Base-by-base conservation (phyloP, 2,329 filamentous ascomycete species). In the Diatrype stigma region DNA sequence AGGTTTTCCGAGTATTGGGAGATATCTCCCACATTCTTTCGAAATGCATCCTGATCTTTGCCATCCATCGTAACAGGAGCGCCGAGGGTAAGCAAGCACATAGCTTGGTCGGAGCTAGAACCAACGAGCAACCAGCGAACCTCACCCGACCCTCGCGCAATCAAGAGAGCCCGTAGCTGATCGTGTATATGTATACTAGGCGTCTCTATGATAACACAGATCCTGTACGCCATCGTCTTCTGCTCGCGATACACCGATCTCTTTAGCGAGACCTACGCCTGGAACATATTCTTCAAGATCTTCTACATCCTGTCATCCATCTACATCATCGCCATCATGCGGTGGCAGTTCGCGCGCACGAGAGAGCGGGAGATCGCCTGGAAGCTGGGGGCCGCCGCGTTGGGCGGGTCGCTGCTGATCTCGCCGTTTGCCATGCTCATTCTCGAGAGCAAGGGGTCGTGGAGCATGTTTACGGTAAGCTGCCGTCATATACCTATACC, bases 351-450 rank as follows among this genome's bases (percentile, higher is more conserved):
- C 68, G 87, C 92, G 11, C 82, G 93, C 32, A 96, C 92, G n/a
- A 77, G 92, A 40, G 93, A 97, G 72, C 80, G 85, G 48, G 93
- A 97, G 73, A 83, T 90, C 61, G 89, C 91, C n/a, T 96, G 93
- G 92, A 96, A 92, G 72, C 76, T 96, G 57, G 90, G 89, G 40
- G 83, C 83, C 23, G 82, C 81, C 57, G 86, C 86, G 48, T 70
- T 93, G 2, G 77, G 73, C 12, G 86, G 81, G 3, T 85, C 86
- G 19, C 63, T 90, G 28, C 61, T 87, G 12, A 65, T 87, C 28
- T 86, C 90, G 10, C 90, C 91, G 0, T 79, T 95, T 56, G 79
- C 83, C 58, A 87, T 86, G 73, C 68, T 87, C 58, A 82, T 91
- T 49, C 86, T 93, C 61, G 75, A 82, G 53, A 57, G 58, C 11